These are phyloP conservation scores for Aspergillus phoenicis DNA, from an alignment of 2,329 filamentous ascomycete genomes.

Conservation along the genomic window DNA sequence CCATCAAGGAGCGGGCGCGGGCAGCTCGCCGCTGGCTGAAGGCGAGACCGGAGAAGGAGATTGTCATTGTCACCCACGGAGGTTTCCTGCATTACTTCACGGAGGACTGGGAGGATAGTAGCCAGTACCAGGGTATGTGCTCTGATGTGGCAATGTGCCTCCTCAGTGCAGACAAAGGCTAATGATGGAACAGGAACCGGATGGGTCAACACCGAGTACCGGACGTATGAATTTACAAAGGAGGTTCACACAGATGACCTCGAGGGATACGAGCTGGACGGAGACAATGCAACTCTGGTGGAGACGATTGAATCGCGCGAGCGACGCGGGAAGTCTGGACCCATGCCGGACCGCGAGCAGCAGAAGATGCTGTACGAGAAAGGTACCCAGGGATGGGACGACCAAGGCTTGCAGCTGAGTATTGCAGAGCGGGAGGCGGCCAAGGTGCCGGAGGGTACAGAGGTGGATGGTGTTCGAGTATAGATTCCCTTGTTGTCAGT, in stretches of 20 bases:
- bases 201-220: conserved; percentile 73
- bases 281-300: conserved; percentile 44
- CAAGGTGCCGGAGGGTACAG: conserved; percentile 37
- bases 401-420: conserved; percentile 45
- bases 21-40: conserved; percentile 62
- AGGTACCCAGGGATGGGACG: conserved; percentile 47
- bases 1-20: conserved; percentile 64
- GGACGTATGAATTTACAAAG: conserved; percentile 67
- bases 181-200: conserved; percentile 60
- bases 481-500: conserved; percentile 6
- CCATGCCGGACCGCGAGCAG: conserved; percentile 37
- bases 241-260: conserved; percentile 52
- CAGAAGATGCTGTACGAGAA: conserved; percentile 44
- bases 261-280: conserved; percentile 37
- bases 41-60: conserved; percentile 60
- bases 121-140: conserved; percentile 47
- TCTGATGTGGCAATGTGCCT: not conserved
- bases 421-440: conserved; percentile 37
- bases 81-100: conserved; percentile 84
- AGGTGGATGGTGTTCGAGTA: conserved; percentile 35
- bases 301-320: conserved; percentile 47
- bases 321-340: conserved; percentile 43
- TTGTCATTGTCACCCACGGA: conserved; percentile 79
- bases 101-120: conserved; percentile 71
- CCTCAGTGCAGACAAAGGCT: not conserved